These are phyloP conservation scores for Podospora bellae-mahoneyi DNA, from an alignment of 495 filamentous ascomycete genomes.

Conservation along the genomic window DNA sequence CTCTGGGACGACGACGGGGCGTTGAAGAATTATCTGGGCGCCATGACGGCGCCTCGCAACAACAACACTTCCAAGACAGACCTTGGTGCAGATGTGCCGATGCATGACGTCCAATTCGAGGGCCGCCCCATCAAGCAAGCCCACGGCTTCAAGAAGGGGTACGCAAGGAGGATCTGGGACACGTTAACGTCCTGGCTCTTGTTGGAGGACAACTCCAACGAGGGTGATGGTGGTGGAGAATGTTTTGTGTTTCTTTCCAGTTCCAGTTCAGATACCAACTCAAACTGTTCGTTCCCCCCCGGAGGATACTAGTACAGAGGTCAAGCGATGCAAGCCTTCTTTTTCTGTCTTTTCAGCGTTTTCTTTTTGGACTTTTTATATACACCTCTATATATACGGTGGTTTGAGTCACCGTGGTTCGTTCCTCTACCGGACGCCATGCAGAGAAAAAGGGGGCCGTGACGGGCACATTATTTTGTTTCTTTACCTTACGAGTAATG, in stretches of 20 bases:
- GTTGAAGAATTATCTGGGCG: not conserved
- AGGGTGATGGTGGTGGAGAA: not conserved
- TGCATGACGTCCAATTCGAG: not conserved
- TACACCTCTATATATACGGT: not conserved
- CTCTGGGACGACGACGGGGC: constrained; percentile 6
- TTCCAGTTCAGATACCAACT: constrained; percentile 10
- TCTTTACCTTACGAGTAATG: not conserved
- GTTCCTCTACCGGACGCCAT: not conserved
- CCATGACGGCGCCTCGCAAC: not conserved
- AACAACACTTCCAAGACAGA: not conserved
- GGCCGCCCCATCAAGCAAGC: not conserved
- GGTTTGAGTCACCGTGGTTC: not conserved
- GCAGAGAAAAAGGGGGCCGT: not conserved
- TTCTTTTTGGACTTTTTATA: not conserved
- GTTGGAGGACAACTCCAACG: not conserved
- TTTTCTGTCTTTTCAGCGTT: not conserved
- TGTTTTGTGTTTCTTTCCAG: not conserved
- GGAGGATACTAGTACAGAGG: not conserved
- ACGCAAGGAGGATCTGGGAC: not conserved
- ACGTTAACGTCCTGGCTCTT: not conserved
- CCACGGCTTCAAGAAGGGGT: not conserved
- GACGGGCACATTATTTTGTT: not conserved
- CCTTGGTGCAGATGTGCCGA: not conserved
- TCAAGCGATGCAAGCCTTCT: not conserved
- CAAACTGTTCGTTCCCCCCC: not conserved